Evolutionary conservation across 2,329 filamentous ascomycete genomes (phyloP), one percentile per base, ranked within the genome.

Genomic region (Talaromyces sp.): DNA sequence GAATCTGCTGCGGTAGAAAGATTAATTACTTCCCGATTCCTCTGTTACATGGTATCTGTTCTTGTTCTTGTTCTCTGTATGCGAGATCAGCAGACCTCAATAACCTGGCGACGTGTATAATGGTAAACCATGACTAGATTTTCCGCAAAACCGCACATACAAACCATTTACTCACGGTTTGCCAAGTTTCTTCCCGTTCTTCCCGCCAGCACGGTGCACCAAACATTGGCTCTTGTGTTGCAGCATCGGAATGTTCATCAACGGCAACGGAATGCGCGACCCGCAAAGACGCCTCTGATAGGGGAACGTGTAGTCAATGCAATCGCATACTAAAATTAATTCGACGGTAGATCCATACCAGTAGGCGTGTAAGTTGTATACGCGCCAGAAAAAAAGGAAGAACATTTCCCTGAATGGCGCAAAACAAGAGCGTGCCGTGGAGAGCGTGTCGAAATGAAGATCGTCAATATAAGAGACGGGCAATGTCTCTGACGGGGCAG

Each of bases 321-420:
- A 46, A 46, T 46, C 19, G 19, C 19, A 11, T 5, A 4, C 9
- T 21, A 8, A 29, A n/a, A n/a, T 26, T 17, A 29, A 27, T 27
- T 52, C 35, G 49, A 38, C 59, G 43, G 59, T 41, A 61, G 59
- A 61, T 61, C 59, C 59, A 61, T 61, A 21, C 59, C 59, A 58
- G 31, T 53, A 9, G 38, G 35, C 14, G 5, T 38, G 35, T n/a
- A 26, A 10, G 4, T 31, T 29, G 49, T 52, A 52, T 52, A 52
- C 27, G 49, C 26, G 24, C 27, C 10, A 50, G 24, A 21, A 10
- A 46, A 46, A 27, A 51, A 27, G 49, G 27, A 14, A 7, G 24
- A 17, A 52, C 13, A 24, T 4, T 46, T 6, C 9, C 4, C 21
- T 46, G 9, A 46, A 24, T 46, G 43, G 19, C 21, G 43, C 43